Base-by-base conservation (phyloP, 2,329 filamentous ascomycete genomes). In the Pestalotiopsis sp. region DNA sequence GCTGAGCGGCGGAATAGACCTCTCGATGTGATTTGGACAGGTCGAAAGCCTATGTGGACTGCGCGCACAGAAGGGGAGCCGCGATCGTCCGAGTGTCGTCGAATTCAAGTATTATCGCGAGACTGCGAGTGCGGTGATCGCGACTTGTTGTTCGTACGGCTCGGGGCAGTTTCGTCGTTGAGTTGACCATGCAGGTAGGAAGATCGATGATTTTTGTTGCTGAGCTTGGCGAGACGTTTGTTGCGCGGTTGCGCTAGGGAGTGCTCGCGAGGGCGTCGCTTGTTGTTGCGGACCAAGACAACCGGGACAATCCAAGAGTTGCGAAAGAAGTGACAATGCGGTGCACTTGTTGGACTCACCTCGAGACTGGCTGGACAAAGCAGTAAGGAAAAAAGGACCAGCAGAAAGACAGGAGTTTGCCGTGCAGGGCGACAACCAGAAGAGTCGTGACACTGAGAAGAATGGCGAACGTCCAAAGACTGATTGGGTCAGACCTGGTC, bases 301-400 rank as follows among this genome's bases (percentile, higher is more conserved):
- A 59, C 57, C 23, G 27, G 20, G 57, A 14, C 23, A 17, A 27
- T 14, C 17, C 45, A 17, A n/a, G 14, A 52, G 45, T 9, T 52
- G 17, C 20, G 57, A 27, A 60, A 36, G 31, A 36, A 36, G 31
- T 36, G 31, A 36, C 31, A 36, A 25, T 23, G 57, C 31, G 57
- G 11, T 27, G 25, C 4, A 17, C 7, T n/a, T 14, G 38, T 17
- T 41, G 31, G 17, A 65, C 62, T 65, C 38, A 65, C 62, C 62
- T 65, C 62, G 23, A 65, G 40, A 65, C 17, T 41, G 38, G 31
- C n/a, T 25, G 38, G 40, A 52, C 38, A 65, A 65, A 49, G 62
- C 41, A 52, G 62, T 36, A n/a, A 65, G n/a, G 57, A 6, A 65
- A 31, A 25, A 49, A 65, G 40, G 62, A 40, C 23, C 40, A 65